Conservation (phyloP, 192 early-diverging fungal species). For the Entomortierella lignicola region DNA sequence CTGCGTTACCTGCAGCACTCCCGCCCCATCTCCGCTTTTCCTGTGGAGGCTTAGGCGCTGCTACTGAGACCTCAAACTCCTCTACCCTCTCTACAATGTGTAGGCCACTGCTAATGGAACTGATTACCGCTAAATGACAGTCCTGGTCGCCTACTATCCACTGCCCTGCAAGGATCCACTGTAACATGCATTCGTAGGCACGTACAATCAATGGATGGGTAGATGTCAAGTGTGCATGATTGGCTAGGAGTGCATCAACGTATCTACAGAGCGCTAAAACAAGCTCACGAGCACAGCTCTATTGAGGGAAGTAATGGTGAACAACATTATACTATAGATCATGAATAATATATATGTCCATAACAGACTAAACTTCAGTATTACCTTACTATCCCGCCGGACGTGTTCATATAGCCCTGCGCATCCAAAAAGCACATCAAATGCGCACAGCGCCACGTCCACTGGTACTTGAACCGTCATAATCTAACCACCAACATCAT, state of each 20-base stretch:
- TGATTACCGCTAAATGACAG: constrained; percentile 73
- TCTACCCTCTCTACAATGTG: constrained; percentile 71
- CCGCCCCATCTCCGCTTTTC: constrained; percentile 53
- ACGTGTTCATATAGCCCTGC: constrained; percentile 73
- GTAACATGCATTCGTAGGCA: constrained; percentile 80
- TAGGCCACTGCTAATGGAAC: constrained; percentile 77
- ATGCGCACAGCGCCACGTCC: constrained; percentile 69
- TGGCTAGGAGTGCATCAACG: constrained; percentile 70
- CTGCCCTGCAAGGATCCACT: constrained; percentile 78
- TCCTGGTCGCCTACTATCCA: constrained; percentile 84
- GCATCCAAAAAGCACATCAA: constrained; percentile 72
- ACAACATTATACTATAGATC: no score
- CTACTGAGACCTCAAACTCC: constrained; percentile 52
- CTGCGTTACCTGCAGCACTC: constrained; percentile 37
- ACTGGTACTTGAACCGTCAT: constrained; percentile 67
- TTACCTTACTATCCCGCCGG: constrained; percentile 73
- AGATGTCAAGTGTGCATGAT: constrained; percentile 56
- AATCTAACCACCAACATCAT: constrained; percentile 47
- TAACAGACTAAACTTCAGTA: not conserved
- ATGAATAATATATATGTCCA: no score
- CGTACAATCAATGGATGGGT: constrained; percentile 71
- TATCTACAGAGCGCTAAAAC: constrained; percentile 78
- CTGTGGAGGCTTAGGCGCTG: constrained; percentile 44
- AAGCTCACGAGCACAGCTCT: constrained; percentile 76
- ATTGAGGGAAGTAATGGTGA: not conserved